phyloP scores from a whole-genome alignment of 129 eudicot genomes.

The Scalesia atractyloides region DNA sequence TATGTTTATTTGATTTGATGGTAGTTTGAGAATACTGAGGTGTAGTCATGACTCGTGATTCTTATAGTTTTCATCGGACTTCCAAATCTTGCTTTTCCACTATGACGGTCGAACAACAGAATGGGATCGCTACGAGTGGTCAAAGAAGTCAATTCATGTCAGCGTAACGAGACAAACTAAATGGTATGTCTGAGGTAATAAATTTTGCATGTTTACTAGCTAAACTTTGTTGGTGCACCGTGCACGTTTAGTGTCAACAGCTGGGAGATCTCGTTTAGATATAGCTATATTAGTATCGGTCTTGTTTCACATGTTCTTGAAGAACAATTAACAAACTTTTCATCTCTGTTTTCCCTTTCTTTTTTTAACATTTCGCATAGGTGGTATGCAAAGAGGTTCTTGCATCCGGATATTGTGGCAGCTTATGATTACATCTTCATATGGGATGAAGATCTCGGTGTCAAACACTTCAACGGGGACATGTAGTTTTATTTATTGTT shows the following conservation, averaged over 20 bases:
- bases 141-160: slow-evolving; percentile 47
- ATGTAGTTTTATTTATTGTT: slow-evolving; percentile 23
- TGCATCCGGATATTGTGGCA: slow-evolving; percentile 89
- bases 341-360: neutral
- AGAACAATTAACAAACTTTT: neutral
- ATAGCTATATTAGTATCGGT: no score
- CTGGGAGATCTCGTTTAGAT: no score
- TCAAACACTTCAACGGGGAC: slow-evolving; percentile 70
- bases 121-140: slow-evolving; percentile 49
- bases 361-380: slow-evolving; percentile 20
- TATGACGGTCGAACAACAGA: slow-evolving; percentile 42
- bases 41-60: neutral
- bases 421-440: slow-evolving; percentile 90
- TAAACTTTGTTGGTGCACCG: neutral
- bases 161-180: slow-evolving; percentile 45
- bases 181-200: slow-evolving; percentile 30
- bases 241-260: no score
- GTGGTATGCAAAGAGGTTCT: slow-evolving; percentile 93
- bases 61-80: slow-evolving; percentile 45
- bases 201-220: slow-evolving; percentile 8
- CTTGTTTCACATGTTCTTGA: no score
- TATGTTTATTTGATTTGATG: neutral
- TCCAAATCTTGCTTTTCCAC: slow-evolving; percentile 47
- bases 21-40: slow-evolving; percentile 29
- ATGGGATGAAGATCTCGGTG: slow-evolving; percentile 97